Base-by-base conservation (phyloP, 768 basidiomycete genomes). In the Scleroderma bovista region DNA sequence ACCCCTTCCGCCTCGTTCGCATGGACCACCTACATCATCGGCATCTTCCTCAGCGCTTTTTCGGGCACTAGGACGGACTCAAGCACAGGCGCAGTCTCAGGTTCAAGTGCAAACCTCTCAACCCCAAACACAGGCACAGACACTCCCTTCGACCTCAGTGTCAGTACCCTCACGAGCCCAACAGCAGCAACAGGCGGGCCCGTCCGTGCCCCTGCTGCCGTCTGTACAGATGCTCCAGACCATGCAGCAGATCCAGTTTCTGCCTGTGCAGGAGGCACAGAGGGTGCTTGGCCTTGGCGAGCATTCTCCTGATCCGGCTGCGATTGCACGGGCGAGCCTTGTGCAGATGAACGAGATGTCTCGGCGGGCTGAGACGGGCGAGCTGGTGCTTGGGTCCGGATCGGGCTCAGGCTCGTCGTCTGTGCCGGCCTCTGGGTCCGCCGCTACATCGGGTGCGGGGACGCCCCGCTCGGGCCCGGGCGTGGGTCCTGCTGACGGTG, bases 311-410 rank as follows among this genome's bases (percentile, higher is more conserved):
- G 80, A 79, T 57, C 67, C 71, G n/a, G 74, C 79, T 32, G 76
- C 60, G 36, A 52, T 87, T 41, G 86, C 84, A 3, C 77, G 81
- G 20, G 84, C 83, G 15, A 79, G 81, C 46, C 76, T 89, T 51
- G 73, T 80, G 57, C 86, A 87, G 63, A 85, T 90, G 81, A 88
- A 82, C 66, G 87, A 88, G 60, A 77, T 86, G 55, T 85, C 84
- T 39, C 71, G 84, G 46, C 75, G 83, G 23, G 84, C 80, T 4
- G 74, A 75, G 57, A 75, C 69, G 48, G 51, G 29, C 10, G 60
- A 56, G 0, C 1, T 52, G 41, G 52, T 62, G 48, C 62, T 63
- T 55, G 29, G 62, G 3, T 26, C 47, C 26, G 15, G 20, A 24
- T 52, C 52, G 32, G 41, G 48, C 19, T 13, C 31, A 33, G 44